Conservation (phyloP, 2,329 filamentous ascomycete species). For the Pyrenophora seminiperda region DNA sequence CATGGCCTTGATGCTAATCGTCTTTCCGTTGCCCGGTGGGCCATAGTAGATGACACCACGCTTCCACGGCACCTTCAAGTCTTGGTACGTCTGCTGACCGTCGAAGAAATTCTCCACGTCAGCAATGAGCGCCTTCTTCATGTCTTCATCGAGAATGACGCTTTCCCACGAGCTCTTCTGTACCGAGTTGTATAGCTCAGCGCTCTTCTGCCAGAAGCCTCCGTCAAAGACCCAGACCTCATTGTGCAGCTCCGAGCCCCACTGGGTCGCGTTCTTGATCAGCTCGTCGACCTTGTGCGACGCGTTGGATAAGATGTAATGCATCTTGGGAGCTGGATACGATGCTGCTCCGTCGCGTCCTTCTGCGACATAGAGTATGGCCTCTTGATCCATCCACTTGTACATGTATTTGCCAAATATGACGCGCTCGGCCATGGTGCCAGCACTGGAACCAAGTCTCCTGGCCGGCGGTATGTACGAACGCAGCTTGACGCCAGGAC, state of each 20-base stretch:
- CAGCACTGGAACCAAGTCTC: constrained; percentile 45
- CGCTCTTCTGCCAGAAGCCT: constrained; percentile 67
- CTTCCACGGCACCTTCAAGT: constrained; percentile 72
- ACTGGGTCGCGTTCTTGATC: constrained; percentile 60
- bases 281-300: constrained; percentile 54
- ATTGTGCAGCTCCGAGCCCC: constrained; percentile 62
- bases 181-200: constrained; percentile 61
- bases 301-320: constrained; percentile 52
- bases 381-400: constrained; percentile 53
- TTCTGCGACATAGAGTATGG: constrained; percentile 51
- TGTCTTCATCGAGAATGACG: constrained; percentile 68
- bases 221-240: constrained; percentile 71
- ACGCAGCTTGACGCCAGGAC: constrained; percentile 43
- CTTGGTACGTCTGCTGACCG: constrained; percentile 61
- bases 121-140: constrained; percentile 67
- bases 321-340: constrained; percentile 45
- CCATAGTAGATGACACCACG: constrained; percentile 71
- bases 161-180: constrained; percentile 62
- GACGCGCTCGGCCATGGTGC: constrained; percentile 46
- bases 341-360: constrained; percentile 46
- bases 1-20: constrained; percentile 71
- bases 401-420: constrained; percentile 54
- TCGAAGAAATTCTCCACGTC: constrained; percentile 71
- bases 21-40: constrained; percentile 69
- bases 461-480: constrained; percentile 48